Conservation (phyloP, 2,329 filamentous ascomycete species). For the Aspergillus caelatus region DNA sequence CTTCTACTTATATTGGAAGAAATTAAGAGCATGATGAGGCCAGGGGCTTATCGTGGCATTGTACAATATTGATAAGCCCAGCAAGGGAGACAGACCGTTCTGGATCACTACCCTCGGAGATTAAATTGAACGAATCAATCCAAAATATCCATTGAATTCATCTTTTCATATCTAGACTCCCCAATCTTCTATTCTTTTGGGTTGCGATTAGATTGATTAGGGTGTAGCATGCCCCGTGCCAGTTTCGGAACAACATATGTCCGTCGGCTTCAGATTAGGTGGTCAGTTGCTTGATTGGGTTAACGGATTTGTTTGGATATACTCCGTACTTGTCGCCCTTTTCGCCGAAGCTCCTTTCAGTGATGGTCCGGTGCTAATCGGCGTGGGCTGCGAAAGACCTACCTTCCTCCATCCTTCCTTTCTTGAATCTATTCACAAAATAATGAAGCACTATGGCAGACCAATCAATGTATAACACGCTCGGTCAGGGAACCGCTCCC, state of each 20-base stretch:
- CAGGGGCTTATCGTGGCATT: slow-evolving; percentile 7
- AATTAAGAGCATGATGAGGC: neutral
- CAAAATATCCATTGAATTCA: neutral
- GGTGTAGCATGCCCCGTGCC: neutral
- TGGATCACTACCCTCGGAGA: neutral
- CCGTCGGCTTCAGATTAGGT: slow-evolving; percentile 31
- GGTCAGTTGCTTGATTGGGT: slow-evolving; percentile 33
- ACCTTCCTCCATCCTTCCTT: slow-evolving; percentile 9
- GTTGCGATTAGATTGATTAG: neutral
- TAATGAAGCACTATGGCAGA: slow-evolving; percentile 46
- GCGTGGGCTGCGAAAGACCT: slow-evolving; percentile 9
- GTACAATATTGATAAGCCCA: slow-evolving; percentile 10
- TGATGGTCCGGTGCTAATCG: slow-evolving; percentile 15
- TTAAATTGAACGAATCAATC: neutral
- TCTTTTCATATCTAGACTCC: neutral
- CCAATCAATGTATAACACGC: slow-evolving; percentile 44
- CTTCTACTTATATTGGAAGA: neutral
- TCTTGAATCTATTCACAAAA: slow-evolving; percentile 15
- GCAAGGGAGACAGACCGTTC: neutral
- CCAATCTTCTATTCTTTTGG: neutral
- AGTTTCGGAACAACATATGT: slow-evolving; percentile 33
- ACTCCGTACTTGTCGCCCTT: slow-evolving; percentile 14
- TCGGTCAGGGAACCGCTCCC: slow-evolving; percentile 37
- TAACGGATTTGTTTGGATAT: slow-evolving; percentile 15
- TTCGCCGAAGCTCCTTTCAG: neutral